phyloP scores from a whole-genome alignment of 805 yeast species.

The Saccharomycopsis vini region DNA sequence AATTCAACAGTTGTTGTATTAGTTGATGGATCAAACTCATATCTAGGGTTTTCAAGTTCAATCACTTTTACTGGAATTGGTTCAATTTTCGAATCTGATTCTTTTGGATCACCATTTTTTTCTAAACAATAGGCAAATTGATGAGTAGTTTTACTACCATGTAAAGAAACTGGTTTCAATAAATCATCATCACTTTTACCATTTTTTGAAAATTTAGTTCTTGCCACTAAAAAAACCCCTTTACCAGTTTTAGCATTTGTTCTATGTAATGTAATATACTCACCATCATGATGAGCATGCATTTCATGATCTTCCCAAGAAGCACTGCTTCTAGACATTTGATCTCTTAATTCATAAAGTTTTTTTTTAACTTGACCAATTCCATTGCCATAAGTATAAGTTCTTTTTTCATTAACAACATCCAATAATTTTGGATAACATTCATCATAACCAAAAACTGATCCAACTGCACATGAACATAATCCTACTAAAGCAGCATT shows the following conservation, averaged over 20 bases:
- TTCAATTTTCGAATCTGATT: conserved; percentile 34
- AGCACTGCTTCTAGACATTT: conserved; percentile 41
- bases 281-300: conserved; percentile 92
- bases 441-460: conserved; percentile 91
- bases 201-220: conserved; percentile 62
- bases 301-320: conserved; percentile 65
- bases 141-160: conserved; percentile 50
- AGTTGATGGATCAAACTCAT: conserved; percentile 34
- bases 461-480: conserved; percentile 89
- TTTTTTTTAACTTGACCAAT: conserved; percentile 64
- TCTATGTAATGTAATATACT: conserved; percentile 84
- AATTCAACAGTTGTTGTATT: conserved; percentile 45
- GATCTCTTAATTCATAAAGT: conserved; percentile 48
- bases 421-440: conserved; percentile 75
- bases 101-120: conserved; percentile 39
- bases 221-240: conserved; percentile 83
- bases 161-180: conserved; percentile 47
- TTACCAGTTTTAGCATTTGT: conserved; percentile 73
- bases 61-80: conserved; percentile 60
- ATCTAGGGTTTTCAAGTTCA: conserved; percentile 40
- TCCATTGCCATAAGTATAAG: conserved; percentile 52
- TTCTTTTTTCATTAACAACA: conserved; percentile 67
- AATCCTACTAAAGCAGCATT: conserved; percentile 91
- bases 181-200: conserved; percentile 30
- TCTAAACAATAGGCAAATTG: conserved; percentile 51